A percentile compares a stretch with the other conserved stretches of the same genome.
Evolutionary conservation across 768 basidiomycete genomes (phyloP).

Genomic region (Russula earlei): DNA sequence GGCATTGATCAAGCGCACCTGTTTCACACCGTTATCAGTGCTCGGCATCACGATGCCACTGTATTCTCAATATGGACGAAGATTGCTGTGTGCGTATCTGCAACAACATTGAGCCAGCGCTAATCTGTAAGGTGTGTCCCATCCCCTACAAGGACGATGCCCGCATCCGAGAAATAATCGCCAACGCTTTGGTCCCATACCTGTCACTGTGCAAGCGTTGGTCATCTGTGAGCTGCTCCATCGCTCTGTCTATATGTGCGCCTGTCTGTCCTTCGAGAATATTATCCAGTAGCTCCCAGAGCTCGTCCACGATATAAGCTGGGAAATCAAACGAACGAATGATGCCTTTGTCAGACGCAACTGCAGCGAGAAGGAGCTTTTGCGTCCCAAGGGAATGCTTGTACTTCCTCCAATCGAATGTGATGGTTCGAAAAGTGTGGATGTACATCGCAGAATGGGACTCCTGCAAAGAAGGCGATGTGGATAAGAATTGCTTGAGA

Average conservation of each 20-base stretch:
- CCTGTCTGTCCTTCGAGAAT: background rate
- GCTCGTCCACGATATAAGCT: background rate
- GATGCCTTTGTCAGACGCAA: background rate
- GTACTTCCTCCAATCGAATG: background rate
- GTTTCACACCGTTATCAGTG: too few relatives aligned
- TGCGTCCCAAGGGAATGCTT: slow-evolving; percentile 1
- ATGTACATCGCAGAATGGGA: background rate
- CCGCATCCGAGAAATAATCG: too few relatives aligned
- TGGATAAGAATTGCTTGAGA: background rate
- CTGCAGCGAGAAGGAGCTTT: background rate
- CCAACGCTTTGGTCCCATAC: too few relatives aligned
- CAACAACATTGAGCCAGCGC: too few relatives aligned
- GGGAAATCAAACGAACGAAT: background rate
- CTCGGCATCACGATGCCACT: too few relatives aligned
- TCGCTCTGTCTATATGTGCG: background rate
- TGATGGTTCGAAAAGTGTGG: background rate
- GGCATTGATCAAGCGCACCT: too few relatives aligned
- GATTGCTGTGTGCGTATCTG: too few relatives aligned
- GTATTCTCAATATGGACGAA: too few relatives aligned
- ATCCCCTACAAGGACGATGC: too few relatives aligned
- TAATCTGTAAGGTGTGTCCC: too few relatives aligned
- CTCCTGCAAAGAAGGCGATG: background rate
- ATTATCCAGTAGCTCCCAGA: background rate
- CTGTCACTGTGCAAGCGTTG: too few relatives aligned
- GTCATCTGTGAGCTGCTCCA: too few relatives aligned